Conservation (phyloP, 2,329 filamentous ascomycete species). For the Gremmenia infestans region DNA sequence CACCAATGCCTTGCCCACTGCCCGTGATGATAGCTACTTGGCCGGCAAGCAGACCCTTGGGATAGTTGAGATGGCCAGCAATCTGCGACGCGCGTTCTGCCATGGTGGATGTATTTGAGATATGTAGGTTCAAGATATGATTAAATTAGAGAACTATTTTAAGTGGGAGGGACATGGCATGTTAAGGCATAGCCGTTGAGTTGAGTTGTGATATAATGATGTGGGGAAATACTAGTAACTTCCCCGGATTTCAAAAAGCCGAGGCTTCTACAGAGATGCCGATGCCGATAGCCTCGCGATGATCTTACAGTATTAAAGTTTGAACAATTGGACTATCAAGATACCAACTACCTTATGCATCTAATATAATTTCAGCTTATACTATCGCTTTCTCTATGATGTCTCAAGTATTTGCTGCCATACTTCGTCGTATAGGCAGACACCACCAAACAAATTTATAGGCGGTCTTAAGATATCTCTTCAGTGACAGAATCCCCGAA, state of each 20-base stretch:
- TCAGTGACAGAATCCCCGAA: no score
- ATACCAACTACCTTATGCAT: no score
- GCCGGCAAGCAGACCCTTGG: constrained; percentile 69
- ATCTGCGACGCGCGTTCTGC: constrained; percentile 62
- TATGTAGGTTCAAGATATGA: neutral
- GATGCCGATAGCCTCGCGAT: no score
- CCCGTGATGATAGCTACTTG: constrained; percentile 88
- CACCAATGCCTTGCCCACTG: constrained; percentile 81
- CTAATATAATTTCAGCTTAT: no score
- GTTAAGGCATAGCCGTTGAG: neutral
- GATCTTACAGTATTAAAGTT: no score
- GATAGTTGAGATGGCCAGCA: constrained; percentile 75
- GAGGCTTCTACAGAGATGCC: no score
- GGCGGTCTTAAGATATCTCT: neutral
- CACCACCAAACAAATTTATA: neutral
- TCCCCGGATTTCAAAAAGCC: no score
- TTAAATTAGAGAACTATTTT: neutral
- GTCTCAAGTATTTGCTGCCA: no score
- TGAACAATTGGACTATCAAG: no score
- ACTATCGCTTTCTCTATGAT: no score
- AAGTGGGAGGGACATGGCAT: neutral
- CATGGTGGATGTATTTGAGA: constrained; percentile 18
- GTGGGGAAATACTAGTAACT: no score
- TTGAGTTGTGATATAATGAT: neutral
- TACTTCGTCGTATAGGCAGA: no score